Percentiles rank a stretch among this genome's conserved stretches.
Conservation (phyloP, 352 stramenopile species). For the Phytophthora ramorum region DNA sequence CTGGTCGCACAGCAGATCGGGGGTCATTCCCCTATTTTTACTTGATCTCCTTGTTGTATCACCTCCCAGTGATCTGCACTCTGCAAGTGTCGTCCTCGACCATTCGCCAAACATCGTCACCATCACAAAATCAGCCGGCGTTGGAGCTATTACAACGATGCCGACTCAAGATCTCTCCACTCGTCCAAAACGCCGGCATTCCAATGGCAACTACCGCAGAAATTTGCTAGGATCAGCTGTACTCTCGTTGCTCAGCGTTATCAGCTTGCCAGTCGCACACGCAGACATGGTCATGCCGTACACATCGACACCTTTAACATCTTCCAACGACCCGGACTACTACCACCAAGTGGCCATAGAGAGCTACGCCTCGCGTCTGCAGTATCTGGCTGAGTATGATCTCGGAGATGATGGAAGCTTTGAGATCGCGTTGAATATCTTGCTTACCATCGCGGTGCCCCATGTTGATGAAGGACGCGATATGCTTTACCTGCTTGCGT, state of each 20-base stretch:
- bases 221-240: not conserved
- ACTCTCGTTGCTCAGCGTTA: not conserved
- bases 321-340: constrained; percentile 26
- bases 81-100: constrained; percentile 3
- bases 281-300: constrained; percentile 26
- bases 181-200: not conserved
- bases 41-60: constrained; percentile 2
- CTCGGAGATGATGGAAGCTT: constrained; percentile 49
- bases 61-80: not conserved
- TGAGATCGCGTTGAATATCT: constrained; percentile 49
- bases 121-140: not conserved
- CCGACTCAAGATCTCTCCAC: not conserved
- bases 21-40: constrained; percentile 18
- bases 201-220: not conserved
- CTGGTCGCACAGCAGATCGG: not conserved
- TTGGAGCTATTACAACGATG: constrained; percentile 4
- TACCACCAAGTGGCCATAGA: constrained; percentile 34
- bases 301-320: constrained; percentile 8
- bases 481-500: constrained; percentile 63
- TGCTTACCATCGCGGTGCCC: constrained; percentile 37
- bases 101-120: constrained; percentile 12
- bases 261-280: not conserved
- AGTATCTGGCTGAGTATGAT: constrained; percentile 48
- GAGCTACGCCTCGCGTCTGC: constrained; percentile 28
- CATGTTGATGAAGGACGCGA: constrained; percentile 39